phyloP scores from a whole-genome alignment of 306 rosid species.

The Trichosanthes truncata region DNA sequence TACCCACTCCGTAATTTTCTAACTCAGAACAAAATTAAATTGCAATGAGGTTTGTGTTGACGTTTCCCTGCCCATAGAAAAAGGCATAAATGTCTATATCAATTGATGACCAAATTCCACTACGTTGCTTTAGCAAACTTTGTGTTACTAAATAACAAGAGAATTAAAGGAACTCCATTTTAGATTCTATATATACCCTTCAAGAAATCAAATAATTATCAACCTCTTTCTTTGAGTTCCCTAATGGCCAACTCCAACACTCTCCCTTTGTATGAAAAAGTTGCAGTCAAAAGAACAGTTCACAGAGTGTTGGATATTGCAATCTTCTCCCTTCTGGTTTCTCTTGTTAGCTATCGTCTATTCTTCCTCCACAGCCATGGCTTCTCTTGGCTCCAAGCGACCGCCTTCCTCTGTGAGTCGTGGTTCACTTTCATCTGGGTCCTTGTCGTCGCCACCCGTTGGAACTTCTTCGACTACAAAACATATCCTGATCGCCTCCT shows the following conservation, averaged over 20 bases:
- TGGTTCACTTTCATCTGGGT: constrained; percentile 45
- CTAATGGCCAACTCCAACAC: background rate
- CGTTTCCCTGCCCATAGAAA: too few relatives aligned
- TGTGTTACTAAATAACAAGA: too few relatives aligned
- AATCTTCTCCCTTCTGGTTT: constrained; percentile 24
- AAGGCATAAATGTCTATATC: too few relatives aligned
- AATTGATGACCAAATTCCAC: too few relatives aligned
- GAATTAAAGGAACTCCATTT: background rate
- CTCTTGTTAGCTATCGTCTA: constrained; percentile 30
- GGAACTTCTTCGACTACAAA: constrained; percentile 34
- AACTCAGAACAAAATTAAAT: too few relatives aligned
- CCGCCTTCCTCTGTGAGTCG: constrained; percentile 49
- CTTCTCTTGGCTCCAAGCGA: constrained; percentile 19
- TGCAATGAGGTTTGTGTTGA: too few relatives aligned
- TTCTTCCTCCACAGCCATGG: constrained; percentile 12
- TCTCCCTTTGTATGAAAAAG: constrained; percentile 28
- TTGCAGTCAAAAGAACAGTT: background rate
- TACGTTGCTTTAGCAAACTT: too few relatives aligned
- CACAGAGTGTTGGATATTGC: constrained; percentile 19
- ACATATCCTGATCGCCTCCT: constrained; percentile 34
- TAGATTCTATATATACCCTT: background rate
- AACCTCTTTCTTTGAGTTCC: background rate
- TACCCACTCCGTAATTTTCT: too few relatives aligned
- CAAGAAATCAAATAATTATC: background rate
- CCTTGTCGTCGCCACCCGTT: constrained; percentile 22